Evolutionary conservation across 2,329 filamentous ascomycete species (phyloP).

Genomic region (Triangularia setosa): DNA sequence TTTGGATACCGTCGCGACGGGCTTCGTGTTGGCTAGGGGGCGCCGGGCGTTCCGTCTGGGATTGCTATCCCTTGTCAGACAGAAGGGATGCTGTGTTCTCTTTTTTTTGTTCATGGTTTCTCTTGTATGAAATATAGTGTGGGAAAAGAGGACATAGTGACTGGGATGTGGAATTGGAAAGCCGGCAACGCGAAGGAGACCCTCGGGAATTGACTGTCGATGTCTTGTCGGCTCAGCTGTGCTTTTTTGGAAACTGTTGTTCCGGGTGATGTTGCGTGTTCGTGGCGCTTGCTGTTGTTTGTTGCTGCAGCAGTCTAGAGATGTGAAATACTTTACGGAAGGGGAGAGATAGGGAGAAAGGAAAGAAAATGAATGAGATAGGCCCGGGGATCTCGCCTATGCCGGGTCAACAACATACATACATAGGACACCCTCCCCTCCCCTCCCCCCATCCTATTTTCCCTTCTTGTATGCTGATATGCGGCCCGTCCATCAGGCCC

Average conservation of each 20-base stretch:
- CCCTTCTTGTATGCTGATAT: neutral
- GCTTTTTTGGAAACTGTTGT: neutral
- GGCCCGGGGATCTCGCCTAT: neutral
- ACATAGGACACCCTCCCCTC: neutral
- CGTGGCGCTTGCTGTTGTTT: neutral
- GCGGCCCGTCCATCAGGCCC: neutral
- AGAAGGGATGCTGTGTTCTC: neutral
- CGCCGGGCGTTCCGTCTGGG: neutral
- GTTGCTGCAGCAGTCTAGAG: neutral
- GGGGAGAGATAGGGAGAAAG: neutral
- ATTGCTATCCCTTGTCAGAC: neutral
- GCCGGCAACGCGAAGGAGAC: neutral
- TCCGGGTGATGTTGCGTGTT: neutral
- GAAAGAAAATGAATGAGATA: neutral
- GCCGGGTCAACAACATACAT: neutral
- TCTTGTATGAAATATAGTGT: neutral
- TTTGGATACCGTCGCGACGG: neutral
- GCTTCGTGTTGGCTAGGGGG: conserved; percentile 1
- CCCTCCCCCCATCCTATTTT: too few species aligned
- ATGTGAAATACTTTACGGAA: neutral
- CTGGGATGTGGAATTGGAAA: neutral
- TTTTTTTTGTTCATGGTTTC: neutral
- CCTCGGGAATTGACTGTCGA: neutral
- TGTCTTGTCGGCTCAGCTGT: neutral
- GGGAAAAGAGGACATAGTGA: neutral